Conservation (phyloP, 2,329 filamentous ascomycete genomes). For the Microdochium bolleyi region DNA sequence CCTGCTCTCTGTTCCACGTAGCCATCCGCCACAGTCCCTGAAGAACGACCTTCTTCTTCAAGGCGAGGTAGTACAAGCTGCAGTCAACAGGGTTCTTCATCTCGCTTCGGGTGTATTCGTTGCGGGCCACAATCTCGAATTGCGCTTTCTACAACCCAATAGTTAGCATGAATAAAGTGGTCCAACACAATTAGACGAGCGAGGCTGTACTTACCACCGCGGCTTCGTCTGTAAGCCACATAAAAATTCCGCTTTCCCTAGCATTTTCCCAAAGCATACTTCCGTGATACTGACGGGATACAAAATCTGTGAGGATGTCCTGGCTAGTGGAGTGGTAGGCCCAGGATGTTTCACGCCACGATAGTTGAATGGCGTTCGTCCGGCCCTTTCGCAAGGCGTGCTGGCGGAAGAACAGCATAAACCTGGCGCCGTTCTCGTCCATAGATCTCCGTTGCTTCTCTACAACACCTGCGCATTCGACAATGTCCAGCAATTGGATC, state of each 20-base stretch:
- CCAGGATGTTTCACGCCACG: conserved; percentile 76
- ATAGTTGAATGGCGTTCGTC: conserved; percentile 57
- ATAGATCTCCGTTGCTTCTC: conserved; percentile 83
- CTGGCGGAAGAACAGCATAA: conserved; percentile 81
- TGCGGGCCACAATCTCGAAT: conserved; percentile 85
- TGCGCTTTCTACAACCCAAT: conserved; percentile 50
- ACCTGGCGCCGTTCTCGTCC: conserved; percentile 82
- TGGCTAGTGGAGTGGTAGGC: conserved; percentile 80
- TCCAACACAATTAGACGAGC: background rate
- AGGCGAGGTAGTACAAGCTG: conserved; percentile 81
- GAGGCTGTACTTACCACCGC: conserved; percentile 56
- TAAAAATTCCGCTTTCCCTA: conserved; percentile 80
- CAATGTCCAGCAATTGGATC: conserved; percentile 74
- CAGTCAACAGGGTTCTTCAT: conserved; percentile 87
- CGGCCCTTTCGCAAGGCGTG: conserved; percentile 63
- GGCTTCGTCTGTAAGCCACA: conserved; percentile 78
- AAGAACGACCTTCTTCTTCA: conserved; percentile 84
- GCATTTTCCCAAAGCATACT: conserved; percentile 80
- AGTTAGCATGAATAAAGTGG: conserved; percentile 2
- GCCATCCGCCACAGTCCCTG: conserved; percentile 94
- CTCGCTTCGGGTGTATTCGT: conserved; percentile 85
- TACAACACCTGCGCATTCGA: conserved; percentile 76
- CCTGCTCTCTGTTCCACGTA: conserved; percentile 79
- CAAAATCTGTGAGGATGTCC: conserved; percentile 80
- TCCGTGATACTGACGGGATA: conserved; percentile 70